Base-by-base conservation (phyloP, 108 stramenopile genomes). In the Cylindrotheca closterium region DNA sequence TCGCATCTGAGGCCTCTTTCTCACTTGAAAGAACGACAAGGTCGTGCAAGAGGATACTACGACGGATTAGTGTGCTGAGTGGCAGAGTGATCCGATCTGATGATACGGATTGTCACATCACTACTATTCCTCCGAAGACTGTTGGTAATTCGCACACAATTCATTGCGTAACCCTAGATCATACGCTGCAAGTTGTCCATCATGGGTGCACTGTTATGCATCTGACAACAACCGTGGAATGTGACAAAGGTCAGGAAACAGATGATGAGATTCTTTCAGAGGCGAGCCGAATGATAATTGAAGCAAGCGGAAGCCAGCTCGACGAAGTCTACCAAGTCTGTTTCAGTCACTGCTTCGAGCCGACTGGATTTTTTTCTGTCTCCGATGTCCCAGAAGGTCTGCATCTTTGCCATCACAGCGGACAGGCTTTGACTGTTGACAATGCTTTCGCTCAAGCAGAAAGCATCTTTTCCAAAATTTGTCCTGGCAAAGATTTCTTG, bases 371-470 rank as follows among this genome's bases (percentile, higher is more conserved):
- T 19, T 25, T 30, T 55, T 42, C 37, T 7, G 15, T 15, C 15
- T 10, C 7, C 10, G 37, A 42, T 7, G 10, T 49, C 7, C 29
- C 27, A 0, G 32, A 25, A 4, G 87, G 87, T 55, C 45, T 92
- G 18, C 83, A 88, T 47, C 28, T 81, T 51, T 82, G 79, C 27
- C 54, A 60, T 30, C 70, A 71, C 23, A 55, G 66, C 33, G 78
- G 42, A 32, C 81, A 81, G 63, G 73, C 63, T 17, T 53, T 89
- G 60, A 80, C 79, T 4, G 77, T 76, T 23, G 91, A 89, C 61
- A 63, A 50, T 45, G 81, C 91, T 33, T 88, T 92, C 71, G 82
- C 77, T 29, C 81, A 87, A 75, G 91, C 91, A 2, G 62, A 75
- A 65, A 58, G 59, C 18, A 79, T 92, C 8, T 92, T 92, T 68